These are phyloP conservation scores for Xylaria sp. DNA, from an alignment of 2,329 filamentous ascomycete genomes.

Conservation along the genomic window DNA sequence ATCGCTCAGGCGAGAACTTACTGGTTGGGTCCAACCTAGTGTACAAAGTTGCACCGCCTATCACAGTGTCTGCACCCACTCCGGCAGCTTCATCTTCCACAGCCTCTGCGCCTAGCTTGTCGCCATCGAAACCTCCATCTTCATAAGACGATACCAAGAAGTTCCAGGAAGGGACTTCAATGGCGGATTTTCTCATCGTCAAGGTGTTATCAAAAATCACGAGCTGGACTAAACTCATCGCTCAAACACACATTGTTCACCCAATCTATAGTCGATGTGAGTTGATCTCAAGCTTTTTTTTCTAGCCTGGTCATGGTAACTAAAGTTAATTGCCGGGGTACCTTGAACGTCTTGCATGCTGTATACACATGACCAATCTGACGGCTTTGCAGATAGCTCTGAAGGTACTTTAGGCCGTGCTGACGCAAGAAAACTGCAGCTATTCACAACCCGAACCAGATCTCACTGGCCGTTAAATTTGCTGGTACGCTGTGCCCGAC, in stretches of 20 bases:
- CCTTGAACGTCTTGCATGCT: not conserved
- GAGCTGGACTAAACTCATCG: not conserved
- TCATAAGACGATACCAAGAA: not conserved
- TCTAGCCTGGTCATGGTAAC: not conserved
- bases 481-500: constrained; percentile 49
- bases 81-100: constrained; percentile 7
- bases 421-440: not conserved
- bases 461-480: constrained; percentile 48
- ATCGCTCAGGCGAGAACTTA: constrained; percentile 7
- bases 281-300: not conserved
- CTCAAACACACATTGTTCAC: too few relatives aligned
- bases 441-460: constrained; percentile 47
- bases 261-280: constrained; percentile 1
- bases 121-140: constrained; percentile 20
- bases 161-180: not conserved
- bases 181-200: not conserved
- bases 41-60: constrained; percentile 8
- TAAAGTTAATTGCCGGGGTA: not conserved
- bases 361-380: constrained; percentile 8
- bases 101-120: constrained; percentile 17
- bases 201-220: too few relatives aligned
- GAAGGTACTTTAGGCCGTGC: not conserved
- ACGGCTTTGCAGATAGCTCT: not conserved
- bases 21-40: constrained; percentile 27
- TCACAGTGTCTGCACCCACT: not conserved